Evolutionary conservation across 495 filamentous ascomycete genomes (phyloP), one percentile per base, ranked within the genome.

Genomic region (Tetracladium marchalianum): DNA sequence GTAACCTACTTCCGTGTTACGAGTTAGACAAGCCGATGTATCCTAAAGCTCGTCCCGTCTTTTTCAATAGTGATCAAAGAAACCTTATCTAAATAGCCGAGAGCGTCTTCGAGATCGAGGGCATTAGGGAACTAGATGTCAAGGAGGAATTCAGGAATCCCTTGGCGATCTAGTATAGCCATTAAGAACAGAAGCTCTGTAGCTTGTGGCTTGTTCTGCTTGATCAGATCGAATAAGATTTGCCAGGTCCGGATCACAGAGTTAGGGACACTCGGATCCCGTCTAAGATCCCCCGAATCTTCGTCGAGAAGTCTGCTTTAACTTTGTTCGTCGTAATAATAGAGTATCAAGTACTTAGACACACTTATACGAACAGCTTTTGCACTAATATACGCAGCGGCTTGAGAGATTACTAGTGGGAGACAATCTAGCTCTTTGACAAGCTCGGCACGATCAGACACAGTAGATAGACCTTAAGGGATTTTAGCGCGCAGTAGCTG

Each of bases 201-300:
- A 33, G 72, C 68, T 6, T 55, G 19, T 12, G 56, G 47, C 45
- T 60, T 47, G 1, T 43, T 46, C 9, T 38, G 24, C 9, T 47
- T 57, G 19, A 75, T 73, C 35, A 68, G 66, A 10, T 69, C 51
- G 31, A 73, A 72, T 6, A 71, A 75, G 16, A 75, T 56, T n/a
- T 66, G 49, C 70, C 65, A 75, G 9, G 72, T 75, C 5, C 47
- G 56, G 11, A 61, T 54, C 0, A 75, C 58, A 0, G 68, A 59
- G 47, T 73, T 73, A 9, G 52, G 48, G 0, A 49, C 49, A 9
- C 60, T 56, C 15, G 22, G 17, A 51, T 72, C 64, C 41, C 68
- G 44, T n/a, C 57, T 31, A 4, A 62, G 41, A 45, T 69, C 68
- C n/a, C 63, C 53, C 39, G 66, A 67, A 1, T 66, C 62, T 51